Percentiles rank a stretch among this genome's conserved stretches.
phyloP scores from a whole-genome alignment of 1,284 basidiomycete genomes.

The Leccinum fuscescens region DNA sequence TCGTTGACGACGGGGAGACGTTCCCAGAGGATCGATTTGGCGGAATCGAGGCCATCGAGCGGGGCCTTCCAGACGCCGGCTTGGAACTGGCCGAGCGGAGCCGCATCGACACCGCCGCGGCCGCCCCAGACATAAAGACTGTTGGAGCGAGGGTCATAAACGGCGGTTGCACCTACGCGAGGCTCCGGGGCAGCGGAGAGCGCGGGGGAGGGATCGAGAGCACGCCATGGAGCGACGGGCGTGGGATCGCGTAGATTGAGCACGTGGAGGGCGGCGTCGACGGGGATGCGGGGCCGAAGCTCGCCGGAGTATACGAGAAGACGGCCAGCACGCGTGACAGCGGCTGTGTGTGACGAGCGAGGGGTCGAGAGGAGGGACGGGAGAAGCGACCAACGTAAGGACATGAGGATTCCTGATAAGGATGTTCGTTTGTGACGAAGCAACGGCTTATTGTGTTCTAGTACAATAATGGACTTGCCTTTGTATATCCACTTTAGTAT shows the following conservation, averaged over 20 bases:
- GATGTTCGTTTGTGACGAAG: conserved; percentile 9
- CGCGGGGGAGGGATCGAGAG: conserved; percentile 5
- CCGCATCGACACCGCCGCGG: conserved; percentile 40
- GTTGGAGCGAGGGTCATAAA: conserved; percentile 23
- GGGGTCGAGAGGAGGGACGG: conserved; percentile 9
- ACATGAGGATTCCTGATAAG: conserved; percentile 10
- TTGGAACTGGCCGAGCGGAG: conserved; percentile 32
- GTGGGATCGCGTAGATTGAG: conserved; percentile 19
- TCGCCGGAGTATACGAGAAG: conserved; percentile 42
- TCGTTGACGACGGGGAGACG: conserved; percentile 19
- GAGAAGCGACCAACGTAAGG: conserved; percentile 24
- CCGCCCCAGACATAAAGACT: conserved; percentile 45
- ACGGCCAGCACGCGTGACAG: conserved; percentile 25
- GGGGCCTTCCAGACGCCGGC: conserved; percentile 33
- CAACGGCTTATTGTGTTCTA: conserved; percentile 11
- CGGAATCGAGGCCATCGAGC: neutral
- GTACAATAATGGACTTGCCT: conserved; percentile 20
- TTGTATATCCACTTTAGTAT: conserved; percentile 23
- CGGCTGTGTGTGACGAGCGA: conserved; percentile 29
- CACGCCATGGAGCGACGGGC: conserved; percentile 2
- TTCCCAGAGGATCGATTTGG: conserved; percentile 17
- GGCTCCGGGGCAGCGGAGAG: conserved; percentile 18
- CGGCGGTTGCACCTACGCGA: conserved; percentile 39
- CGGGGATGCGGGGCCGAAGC: conserved; percentile 39
- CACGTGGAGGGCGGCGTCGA: conserved; percentile 34